phyloP scores from a whole-genome alignment of 257 asterid species.

The Solanum sitiens region DNA sequence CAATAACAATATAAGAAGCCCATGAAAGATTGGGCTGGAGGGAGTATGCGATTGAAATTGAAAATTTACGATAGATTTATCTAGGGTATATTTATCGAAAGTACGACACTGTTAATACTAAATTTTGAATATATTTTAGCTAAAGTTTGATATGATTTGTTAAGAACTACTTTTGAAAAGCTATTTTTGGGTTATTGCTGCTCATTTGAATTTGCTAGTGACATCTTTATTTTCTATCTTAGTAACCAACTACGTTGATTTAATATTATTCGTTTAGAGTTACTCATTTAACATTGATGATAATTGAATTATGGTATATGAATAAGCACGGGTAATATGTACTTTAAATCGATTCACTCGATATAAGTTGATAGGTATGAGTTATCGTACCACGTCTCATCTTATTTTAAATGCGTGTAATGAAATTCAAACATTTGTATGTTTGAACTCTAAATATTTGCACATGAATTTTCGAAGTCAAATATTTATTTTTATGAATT shows the following conservation, averaged over 20 bases:
- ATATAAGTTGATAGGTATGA: neutral
- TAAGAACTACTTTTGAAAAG: neutral
- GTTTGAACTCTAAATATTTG: no score
- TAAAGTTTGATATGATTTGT: no score
- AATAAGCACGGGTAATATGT: neutral
- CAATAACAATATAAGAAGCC: neutral
- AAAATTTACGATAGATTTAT: no score
- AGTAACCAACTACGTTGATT: neutral
- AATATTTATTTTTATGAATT: no score
- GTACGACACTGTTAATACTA: rapidly evolving
- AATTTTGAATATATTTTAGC: neutral
- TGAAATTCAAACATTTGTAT: neutral
- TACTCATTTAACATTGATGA: rapidly evolving
- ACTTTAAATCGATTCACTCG: neutral
- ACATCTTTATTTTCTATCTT: neutral
- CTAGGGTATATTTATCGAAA: no score
- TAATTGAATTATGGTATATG: neutral
- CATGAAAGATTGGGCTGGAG: neutral
- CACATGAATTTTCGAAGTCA: no score
- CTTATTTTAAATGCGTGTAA: neutral
- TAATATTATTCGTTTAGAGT: neutral
- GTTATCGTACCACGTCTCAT: rapidly evolving
- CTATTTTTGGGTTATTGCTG: neutral
- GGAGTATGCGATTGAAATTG: neutral
- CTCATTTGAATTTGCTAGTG: neutral